These are phyloP conservation scores for Melampsora occidentalis DNA, from an alignment of 1,284 basidiomycete species.

Conservation along the genomic window DNA sequence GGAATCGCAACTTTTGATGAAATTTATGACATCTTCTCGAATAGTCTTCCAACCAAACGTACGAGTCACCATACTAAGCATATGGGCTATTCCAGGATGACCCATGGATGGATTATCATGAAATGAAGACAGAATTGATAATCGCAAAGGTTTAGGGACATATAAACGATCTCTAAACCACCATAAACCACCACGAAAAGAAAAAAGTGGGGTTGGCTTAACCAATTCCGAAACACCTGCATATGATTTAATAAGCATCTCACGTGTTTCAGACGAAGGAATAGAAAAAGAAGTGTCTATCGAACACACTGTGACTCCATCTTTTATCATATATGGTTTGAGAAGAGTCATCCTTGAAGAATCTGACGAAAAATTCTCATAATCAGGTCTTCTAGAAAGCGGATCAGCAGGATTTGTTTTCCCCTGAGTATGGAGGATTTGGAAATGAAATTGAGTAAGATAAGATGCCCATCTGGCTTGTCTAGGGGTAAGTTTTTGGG, in stretches of 20 bases:
- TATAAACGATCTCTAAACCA: too few relatives aligned
- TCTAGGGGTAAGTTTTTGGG: constrained; percentile 8
- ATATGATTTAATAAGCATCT: neutral
- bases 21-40: neutral
- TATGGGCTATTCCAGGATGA: neutral
- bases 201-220: too few relatives aligned
- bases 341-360: neutral
- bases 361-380: neutral
- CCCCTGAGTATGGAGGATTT: neutral
- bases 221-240: neutral
- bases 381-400: too few relatives aligned
- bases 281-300: neutral
- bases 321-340: neutral
- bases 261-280: neutral
- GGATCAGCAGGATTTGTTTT: constrained; percentile 14
- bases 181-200: too few relatives aligned
- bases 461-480: too few relatives aligned
- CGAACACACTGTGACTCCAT: too few relatives aligned
- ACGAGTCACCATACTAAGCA: neutral
- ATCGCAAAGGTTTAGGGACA: too few relatives aligned
- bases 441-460: neutral
- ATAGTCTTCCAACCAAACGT: neutral
- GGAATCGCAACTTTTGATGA: constrained; percentile 49
- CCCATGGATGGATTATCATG: neutral
- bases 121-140: neutral